Evolutionary conservation across 768 basidiomycete species (phyloP).

Genomic region (Calocera cornea): DNA sequence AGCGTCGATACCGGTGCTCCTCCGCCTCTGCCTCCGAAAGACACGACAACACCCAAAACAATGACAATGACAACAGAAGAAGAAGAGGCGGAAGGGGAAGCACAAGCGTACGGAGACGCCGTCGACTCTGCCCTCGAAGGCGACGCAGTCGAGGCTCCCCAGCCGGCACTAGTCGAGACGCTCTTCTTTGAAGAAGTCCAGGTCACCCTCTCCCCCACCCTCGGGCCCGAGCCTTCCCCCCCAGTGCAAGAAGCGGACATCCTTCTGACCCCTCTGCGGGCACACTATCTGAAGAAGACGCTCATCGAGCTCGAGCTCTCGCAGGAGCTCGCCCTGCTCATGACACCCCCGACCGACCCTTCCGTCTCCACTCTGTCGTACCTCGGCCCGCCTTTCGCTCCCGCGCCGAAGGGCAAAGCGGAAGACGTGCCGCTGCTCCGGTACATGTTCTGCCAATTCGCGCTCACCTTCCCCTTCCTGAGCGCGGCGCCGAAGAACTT

Average conservation of each 20-base stretch:
- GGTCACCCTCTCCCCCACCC: neutral
- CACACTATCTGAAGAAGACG: constrained; percentile 96
- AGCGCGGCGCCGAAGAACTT: constrained; percentile 77
- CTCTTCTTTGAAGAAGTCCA: no score
- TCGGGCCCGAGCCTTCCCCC: neutral
- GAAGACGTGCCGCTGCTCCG: constrained; percentile 77
- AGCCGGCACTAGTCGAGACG: no score
- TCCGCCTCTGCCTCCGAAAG: no score
- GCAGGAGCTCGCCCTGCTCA: constrained; percentile 60
- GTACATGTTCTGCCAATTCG: constrained; percentile 83
- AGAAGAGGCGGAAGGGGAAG: no score
- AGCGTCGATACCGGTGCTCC: no score
- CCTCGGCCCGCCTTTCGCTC: constrained; percentile 77
- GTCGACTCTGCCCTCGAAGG: no score
- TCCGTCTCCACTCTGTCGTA: constrained; percentile 61
- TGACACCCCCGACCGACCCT: constrained; percentile 30
- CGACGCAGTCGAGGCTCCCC: no score
- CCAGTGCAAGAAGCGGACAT: neutral
- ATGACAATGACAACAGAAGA: no score
- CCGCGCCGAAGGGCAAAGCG: constrained; percentile 39
- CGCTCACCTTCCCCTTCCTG: constrained; percentile 92
- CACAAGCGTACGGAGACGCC: no score
- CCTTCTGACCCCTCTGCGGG: constrained; percentile 67
- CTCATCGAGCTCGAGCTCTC: constrained; percentile 76
- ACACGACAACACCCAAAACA: no score